Evolutionary conservation across 2,329 filamentous ascomycete genomes (phyloP).

Genomic region (Alternaria gansuensis): DNA sequence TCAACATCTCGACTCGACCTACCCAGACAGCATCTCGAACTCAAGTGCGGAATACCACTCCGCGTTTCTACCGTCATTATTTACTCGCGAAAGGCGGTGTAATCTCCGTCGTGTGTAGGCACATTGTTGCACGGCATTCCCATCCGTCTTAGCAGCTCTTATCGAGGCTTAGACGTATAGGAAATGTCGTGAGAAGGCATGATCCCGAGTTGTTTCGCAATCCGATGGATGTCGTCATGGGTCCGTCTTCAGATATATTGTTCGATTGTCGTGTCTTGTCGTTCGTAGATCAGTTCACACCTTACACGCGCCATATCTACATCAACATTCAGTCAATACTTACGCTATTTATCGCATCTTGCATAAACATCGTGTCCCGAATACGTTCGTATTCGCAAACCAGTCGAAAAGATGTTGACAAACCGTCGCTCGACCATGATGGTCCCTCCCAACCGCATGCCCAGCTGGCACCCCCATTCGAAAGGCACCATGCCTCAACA

Average conservation of each 20-base stretch:
- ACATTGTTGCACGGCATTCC: slow-evolving; percentile 25
- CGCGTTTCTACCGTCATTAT: slow-evolving; percentile 20
- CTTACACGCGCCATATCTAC: neutral
- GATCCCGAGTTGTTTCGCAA: slow-evolving; percentile 39
- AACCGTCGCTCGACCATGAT: slow-evolving; percentile 51
- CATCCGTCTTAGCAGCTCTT: slow-evolving; percentile 25
- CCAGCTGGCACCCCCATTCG: slow-evolving; percentile 39
- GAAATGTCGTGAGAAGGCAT: slow-evolving; percentile 34
- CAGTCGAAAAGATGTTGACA: slow-evolving; percentile 42
- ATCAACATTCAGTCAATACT: neutral
- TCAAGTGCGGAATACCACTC: slow-evolving; percentile 27
- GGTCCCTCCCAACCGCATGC: slow-evolving; percentile 37
- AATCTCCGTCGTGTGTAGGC: slow-evolving; percentile 10
- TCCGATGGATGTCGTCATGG: slow-evolving; percentile 21
- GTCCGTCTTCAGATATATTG: slow-evolving; percentile 30
- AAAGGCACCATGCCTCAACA: slow-evolving; percentile 25
- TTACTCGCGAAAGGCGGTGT: slow-evolving; percentile 17
- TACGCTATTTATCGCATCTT: neutral
- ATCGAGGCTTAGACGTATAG: slow-evolving; percentile 33
- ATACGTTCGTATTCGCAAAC: neutral
- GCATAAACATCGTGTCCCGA: neutral
- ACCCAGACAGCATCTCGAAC: slow-evolving; percentile 19
- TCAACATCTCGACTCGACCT: slow-evolving; percentile 29
- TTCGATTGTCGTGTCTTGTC: slow-evolving; percentile 17
- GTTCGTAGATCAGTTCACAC: neutral